Percentiles rank a stretch among this genome's conserved stretches.
phyloP scores from a whole-genome alignment of 2,329 filamentous ascomycete genomes.

The Penicillium sclerotiorum region DNA sequence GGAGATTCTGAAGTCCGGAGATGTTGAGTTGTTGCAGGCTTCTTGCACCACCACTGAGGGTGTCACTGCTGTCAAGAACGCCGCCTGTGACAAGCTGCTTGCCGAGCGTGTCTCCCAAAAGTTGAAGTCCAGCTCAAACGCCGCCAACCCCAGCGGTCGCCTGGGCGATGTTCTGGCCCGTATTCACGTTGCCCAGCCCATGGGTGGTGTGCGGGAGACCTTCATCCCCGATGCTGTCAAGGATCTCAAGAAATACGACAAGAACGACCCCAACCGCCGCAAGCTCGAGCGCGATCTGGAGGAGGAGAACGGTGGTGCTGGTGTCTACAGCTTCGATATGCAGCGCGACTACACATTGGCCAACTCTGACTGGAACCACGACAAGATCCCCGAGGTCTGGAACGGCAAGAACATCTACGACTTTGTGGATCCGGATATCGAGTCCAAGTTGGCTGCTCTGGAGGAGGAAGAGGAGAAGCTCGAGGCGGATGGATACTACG shows the following conservation, averaged over 20 bases:
- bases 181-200: constrained; percentile 95
- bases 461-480: constrained; percentile 95
- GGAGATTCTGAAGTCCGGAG: constrained; percentile 77
- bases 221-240: constrained; percentile 87
- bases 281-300: constrained; percentile 84
- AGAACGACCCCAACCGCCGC: constrained; percentile 78
- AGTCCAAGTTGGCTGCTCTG: constrained; percentile 83
- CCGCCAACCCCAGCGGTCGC: constrained; percentile 72
- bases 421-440: constrained; percentile 95
- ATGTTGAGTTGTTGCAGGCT: constrained; percentile 89
- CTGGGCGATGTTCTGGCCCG: constrained; percentile 88
- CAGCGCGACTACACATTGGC: constrained; percentile 85
- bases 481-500: constrained; percentile 90
- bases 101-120: constrained; percentile 94
- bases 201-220: constrained; percentile 78
- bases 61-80: constrained; percentile 92
- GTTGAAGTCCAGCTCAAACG: constrained; percentile 83
- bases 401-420: constrained; percentile 98
- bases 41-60: constrained; percentile 95
- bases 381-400: constrained; percentile 91
- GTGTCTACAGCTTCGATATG: constrained; percentile 93
- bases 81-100: constrained; percentile 88
- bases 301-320: constrained; percentile 88
- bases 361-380: constrained; percentile 91
- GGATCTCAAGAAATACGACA: constrained; percentile 84